These are phyloP conservation scores for Phlebiopsis gigantea DNA, from an alignment of 768 basidiomycete genomes.

Conservation along the genomic window DNA sequence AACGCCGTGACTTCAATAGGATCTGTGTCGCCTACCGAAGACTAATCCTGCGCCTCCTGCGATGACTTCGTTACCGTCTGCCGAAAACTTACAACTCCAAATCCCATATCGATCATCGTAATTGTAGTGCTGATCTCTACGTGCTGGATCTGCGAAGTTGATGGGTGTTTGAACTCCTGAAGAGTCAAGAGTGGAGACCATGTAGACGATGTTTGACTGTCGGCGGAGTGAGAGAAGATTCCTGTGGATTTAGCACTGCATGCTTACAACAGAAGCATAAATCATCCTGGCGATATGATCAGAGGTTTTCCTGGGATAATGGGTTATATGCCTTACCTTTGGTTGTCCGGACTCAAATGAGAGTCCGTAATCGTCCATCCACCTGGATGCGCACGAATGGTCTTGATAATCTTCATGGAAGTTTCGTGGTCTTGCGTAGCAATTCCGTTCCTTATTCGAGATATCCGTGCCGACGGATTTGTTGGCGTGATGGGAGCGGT, in stretches of 20 bases:
- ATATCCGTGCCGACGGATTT: slow-evolving; percentile 6
- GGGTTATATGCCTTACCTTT: slow-evolving; percentile 49
- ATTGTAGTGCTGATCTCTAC: slow-evolving; percentile 14
- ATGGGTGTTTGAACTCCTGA: slow-evolving; percentile 60
- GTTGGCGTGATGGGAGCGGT: slow-evolving; percentile 33
- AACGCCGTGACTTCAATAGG: background rate
- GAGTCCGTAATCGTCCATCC: slow-evolving; percentile 96
- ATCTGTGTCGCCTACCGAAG: slow-evolving; percentile 53
- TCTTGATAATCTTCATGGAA: slow-evolving; percentile 48
- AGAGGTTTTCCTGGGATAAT: slow-evolving; percentile 28
- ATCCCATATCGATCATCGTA: slow-evolving; percentile 59
- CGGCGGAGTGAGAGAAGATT: background rate
- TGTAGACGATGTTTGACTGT: slow-evolving; percentile 69
- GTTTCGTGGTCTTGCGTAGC: slow-evolving; percentile 40
- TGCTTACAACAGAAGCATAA: slow-evolving; percentile 80
- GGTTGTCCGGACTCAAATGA: slow-evolving; percentile 84
- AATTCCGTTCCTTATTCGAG: slow-evolving; percentile 15
- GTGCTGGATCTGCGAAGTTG: slow-evolving; percentile 30
- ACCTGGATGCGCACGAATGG: slow-evolving; percentile 70
- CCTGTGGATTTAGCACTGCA: background rate
- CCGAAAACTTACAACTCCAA: slow-evolving; percentile 94
- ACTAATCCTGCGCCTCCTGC: slow-evolving; percentile 86
- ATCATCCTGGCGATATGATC: too few relatives aligned
- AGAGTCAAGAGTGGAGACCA: slow-evolving; percentile 66
- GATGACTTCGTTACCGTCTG: slow-evolving; percentile 92